Base-by-base conservation (phyloP, 2,329 filamentous ascomycete genomes). In the Calonectria pauciramosa region DNA sequence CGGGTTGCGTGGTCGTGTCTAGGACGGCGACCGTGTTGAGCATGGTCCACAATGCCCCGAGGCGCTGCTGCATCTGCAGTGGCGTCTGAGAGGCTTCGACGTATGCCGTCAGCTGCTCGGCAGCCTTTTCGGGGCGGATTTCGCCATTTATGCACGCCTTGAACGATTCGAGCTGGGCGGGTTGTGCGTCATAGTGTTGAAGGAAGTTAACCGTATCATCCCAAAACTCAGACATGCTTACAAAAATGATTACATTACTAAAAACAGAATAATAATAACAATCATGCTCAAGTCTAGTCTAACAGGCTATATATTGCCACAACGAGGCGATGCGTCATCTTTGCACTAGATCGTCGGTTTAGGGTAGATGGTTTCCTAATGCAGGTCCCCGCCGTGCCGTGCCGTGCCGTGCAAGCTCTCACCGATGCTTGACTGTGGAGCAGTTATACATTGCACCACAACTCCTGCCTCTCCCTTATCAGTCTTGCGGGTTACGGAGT, bases 31-130 rank as follows among this genome's bases (percentile, higher is more conserved):
- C 69, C 2, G 63, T 49, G 16, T 72, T 76, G 0, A 76, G 67
- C 34, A 76, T 56, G 0, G 72, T 71, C 75, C 75, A 76, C 18
- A 75, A 54, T 1, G 68, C 72, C 9, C 23, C 64, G 3, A 76
- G 56, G 5, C 72, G 65, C 41, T 73, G 72, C 20, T 76, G 72
- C 23, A 73, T 30, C 51, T 76, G 66, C 18, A 75, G 49, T 16
- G 75, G 63, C 7, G 60, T 71, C 1, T 38, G 34, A 0, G 72
- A 54, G 23, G 67, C 23, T 16, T 66, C 67, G 6, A 72, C 32
- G 14, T 73, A 68, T 6, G 49, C 18, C 0, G 67, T 60, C 28
- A 76, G 34, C 14, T 18, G 10, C 7, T 30, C 38, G 4, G 56
- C 59, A 3, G 70, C 56, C 26, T 68, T 23, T 4, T 30, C 23